These are phyloP conservation scores for Cystobasidiaceae sp. DNA, from an alignment of 1,284 basidiomycete species.

Conservation along the genomic window DNA sequence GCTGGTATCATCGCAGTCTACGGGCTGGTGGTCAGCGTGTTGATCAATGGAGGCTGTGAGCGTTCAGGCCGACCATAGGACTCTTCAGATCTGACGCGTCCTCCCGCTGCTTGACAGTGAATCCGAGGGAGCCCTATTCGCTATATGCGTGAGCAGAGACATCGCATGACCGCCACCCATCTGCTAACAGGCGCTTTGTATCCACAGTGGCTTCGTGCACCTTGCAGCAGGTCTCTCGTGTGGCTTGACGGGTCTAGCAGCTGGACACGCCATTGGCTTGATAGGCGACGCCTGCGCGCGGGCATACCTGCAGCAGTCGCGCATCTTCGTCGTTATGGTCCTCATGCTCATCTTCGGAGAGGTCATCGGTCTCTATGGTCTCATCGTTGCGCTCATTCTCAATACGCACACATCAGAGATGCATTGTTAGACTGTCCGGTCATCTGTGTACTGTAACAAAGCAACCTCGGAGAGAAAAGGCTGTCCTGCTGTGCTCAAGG, in stretches of 20 bases:
- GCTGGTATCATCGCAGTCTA: conserved; percentile 96
- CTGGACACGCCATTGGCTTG: conserved; percentile 94
- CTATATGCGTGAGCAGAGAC: conserved; percentile 56
- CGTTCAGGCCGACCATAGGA: not conserved
- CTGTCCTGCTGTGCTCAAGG: too few relatives aligned
- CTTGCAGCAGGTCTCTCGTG: conserved; percentile 89
- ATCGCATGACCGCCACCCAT: not conserved
- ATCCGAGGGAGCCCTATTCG: conserved; percentile 56
- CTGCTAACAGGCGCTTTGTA: not conserved
- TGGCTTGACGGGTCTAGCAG: conserved; percentile 88
- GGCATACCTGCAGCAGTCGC: conserved; percentile 82
- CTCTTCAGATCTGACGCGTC: not conserved
- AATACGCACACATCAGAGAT: not conserved
- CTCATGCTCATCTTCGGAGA: conserved; percentile 72
- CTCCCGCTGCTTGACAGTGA: conserved; percentile 53
- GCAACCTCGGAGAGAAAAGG: not conserved
- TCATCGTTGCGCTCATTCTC: conserved; percentile 25
- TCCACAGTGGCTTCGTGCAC: conserved; percentile 71
- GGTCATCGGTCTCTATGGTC: conserved; percentile 74
- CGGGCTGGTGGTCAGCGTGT: conserved; percentile 81
- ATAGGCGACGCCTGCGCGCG: conserved; percentile 90
- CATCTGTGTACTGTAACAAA: not conserved
- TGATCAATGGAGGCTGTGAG: conserved; percentile 69
- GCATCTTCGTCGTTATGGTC: conserved; percentile 78
- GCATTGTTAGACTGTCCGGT: not conserved